Percentiles rank a stretch among this genome's conserved stretches.
These are phyloP conservation scores for Kickxella alabastrina DNA, from an alignment of 192 early-diverging fungal genomes.

Conservation along the genomic window DNA sequence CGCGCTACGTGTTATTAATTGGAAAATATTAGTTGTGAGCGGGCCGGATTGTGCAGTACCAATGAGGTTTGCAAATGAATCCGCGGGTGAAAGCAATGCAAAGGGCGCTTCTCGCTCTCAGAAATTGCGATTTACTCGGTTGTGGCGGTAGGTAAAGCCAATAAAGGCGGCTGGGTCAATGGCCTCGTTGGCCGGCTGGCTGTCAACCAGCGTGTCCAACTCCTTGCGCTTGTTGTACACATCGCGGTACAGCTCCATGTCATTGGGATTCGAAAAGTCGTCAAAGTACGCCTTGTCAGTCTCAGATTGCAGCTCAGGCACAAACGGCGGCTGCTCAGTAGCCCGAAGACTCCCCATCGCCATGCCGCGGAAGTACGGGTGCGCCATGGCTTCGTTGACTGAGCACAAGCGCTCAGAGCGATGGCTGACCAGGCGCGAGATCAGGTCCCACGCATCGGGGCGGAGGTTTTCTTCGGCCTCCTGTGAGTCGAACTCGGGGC, in stretches of 20 bases:
- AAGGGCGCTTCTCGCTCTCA: constrained; percentile 4
- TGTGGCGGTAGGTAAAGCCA: constrained; percentile 73
- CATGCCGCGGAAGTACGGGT: constrained; percentile 60
- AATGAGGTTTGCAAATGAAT: no score
- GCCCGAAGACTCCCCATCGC: constrained; percentile 57
- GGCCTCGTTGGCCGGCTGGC: constrained; percentile 36
- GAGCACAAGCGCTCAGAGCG: constrained; percentile 52
- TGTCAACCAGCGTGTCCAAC: constrained; percentile 37
- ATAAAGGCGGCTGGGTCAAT: constrained; percentile 80
- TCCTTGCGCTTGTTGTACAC: constrained; percentile 56
- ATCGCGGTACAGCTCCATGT: constrained; percentile 59
- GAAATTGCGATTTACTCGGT: constrained; percentile 39
- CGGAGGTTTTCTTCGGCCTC: constrained; percentile 77
- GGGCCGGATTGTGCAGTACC: no score
- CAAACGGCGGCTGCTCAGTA: constrained; percentile 67
- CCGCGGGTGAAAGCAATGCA: no score
- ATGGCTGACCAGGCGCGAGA: constrained; percentile 57
- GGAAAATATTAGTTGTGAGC: no score
- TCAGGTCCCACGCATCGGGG: constrained; percentile 74
- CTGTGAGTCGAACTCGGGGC: constrained; percentile 72
- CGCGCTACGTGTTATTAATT: no score
- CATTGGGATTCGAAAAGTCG: constrained; percentile 62
- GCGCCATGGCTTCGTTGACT: constrained; percentile 55
- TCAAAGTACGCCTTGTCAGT: constrained; percentile 86
- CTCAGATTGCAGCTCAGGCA: constrained; percentile 66